Evolutionary conservation across 192 early-diverging fungal genomes (phyloP), one percentile per base, ranked within the genome.

Genomic region (Kappamyces sp.): DNA sequence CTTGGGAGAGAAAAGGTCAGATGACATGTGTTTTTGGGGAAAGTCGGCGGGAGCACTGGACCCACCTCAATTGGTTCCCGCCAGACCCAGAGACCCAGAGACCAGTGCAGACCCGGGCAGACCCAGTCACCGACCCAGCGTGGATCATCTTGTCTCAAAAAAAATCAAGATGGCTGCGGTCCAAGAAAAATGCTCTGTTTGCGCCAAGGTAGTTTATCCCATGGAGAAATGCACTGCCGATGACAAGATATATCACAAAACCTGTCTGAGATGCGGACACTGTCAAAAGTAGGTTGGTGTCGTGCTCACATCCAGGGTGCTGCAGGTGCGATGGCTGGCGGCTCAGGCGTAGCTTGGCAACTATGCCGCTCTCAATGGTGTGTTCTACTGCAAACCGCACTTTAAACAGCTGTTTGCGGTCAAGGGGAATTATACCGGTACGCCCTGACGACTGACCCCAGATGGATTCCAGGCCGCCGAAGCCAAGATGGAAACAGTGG

Each of bases 1-100:
- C 39, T 67, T 65, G 3, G 68, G 64, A 55, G 80, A 71, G 65
- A 91, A 91, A 32, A 91, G 74, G 48, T 41, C 50, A 64, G 49
- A 41, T 64, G 43, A 37, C 9, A 51, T 49, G 43, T 35, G 8
- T 63, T 42, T 48, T 37, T 40, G 9, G 38, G 10, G n/a, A 9
- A 12, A 40, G 51, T 40, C 38, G 41, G 51, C 32, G 51, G 31
- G 3, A 53, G 8, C 38, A 40, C 41, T 9, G 51, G 37, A 36
- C 51, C 38, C 38, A 23, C 23, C 23, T 23, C 23, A 23, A 23
- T 23, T 23, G 23, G 23, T 23, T 23, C 23, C 23, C 23, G 0
- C 23, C 23, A 23, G 23, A 23, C 41, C 51, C 51, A 15, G 12
- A 53, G 51, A 53, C 23, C 23, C 23, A 23, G 23, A 23, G 23